Base-by-base conservation (phyloP, 1,284 basidiomycete genomes). In the Chalciporus sp. region DNA sequence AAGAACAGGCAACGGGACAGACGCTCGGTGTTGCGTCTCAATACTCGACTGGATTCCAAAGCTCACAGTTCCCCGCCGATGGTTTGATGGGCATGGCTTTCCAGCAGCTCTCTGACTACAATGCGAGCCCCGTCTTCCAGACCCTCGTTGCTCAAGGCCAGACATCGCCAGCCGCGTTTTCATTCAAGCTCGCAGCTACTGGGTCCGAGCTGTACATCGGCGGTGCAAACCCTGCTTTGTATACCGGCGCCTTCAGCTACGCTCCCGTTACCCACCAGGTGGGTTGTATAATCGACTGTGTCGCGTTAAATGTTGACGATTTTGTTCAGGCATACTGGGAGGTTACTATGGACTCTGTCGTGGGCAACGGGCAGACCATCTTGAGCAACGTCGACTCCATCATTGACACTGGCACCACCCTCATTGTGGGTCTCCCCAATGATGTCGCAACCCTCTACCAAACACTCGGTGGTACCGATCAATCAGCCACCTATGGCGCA, bases 351-450 rank as follows among this genome's bases (percentile, higher is more conserved):
- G 73, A 73, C 40, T 58, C 58, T 7, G 62, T 75, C 3, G 57
- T 64, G 39, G 63, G 71, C 23, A 66, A 68, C 11, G 53, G 43
- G 11, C 14, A 49, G 51, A 20, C 53, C 64, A 62, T 52, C 48
- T 58, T 67, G 16, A 61, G 57, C n/a, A 54, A 55, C 16, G 45
- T 73, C 44, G 52, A 61, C 28, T 70, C 72, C 11, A 69, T 77
- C 62, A 73, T 80, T 41, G 73, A 77, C 62, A 75, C 76, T 9
- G 77, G 78, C 43, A 80, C 77, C 23, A 80, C 82, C 35, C 66
- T 83, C 56, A 73, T 84, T 64, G 63, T 80, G 0, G 76, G 23
- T 23, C 0, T 5, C 2, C 39, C 42, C 1, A 46, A 23, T 1
- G 19, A 44, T 5, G 52, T 57, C 4, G n/a, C 42, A 0, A 4